Conservation (phyloP, 371 early-diverging fungal species). For the Saksenaea vasiformis region DNA sequence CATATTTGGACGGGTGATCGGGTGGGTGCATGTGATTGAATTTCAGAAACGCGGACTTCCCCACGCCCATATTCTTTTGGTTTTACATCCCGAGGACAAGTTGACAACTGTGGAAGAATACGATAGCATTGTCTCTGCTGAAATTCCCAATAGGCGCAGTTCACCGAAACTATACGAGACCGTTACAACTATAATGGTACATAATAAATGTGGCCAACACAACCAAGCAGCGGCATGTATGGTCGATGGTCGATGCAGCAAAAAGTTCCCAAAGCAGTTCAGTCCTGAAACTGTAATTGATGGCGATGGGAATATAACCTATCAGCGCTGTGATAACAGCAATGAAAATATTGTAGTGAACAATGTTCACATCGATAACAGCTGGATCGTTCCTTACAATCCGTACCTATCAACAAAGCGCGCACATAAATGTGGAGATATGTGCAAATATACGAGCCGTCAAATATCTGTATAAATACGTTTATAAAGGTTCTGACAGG, state of each 20-base stretch:
- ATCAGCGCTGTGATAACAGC: constrained; percentile 1
- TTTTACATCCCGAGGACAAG: constrained; percentile 19
- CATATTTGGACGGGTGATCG: constrained; percentile 23
- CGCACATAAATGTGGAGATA: too few species aligned
- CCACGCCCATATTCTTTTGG: constrained; percentile 28
- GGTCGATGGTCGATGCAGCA: too few species aligned
- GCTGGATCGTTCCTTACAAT: constrained; percentile 11
- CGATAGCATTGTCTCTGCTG: constrained; percentile 26
- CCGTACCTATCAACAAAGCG: too few species aligned
- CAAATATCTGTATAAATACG: constrained; percentile 45
- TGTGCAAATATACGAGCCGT: constrained; percentile 7
- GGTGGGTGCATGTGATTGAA: too few species aligned
- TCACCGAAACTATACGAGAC: too few species aligned
- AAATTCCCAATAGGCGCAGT: constrained; percentile 18
- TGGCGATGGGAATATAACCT: constrained; percentile 2
- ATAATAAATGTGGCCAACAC: constrained; percentile 26
- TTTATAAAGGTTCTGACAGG: constrained; percentile 33
- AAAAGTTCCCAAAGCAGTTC: too few species aligned
- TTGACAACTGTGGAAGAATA: constrained; percentile 18
- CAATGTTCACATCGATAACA: constrained; percentile 33
- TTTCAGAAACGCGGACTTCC: constrained; percentile 38
- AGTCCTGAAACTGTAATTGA: too few species aligned
- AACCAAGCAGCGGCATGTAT: constrained; percentile 25
- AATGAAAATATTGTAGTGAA: constrained; percentile 27
- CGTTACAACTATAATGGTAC: constrained; percentile 24